Conservation (phyloP, 768 basidiomycete genomes). For the Russula foetens region DNA sequence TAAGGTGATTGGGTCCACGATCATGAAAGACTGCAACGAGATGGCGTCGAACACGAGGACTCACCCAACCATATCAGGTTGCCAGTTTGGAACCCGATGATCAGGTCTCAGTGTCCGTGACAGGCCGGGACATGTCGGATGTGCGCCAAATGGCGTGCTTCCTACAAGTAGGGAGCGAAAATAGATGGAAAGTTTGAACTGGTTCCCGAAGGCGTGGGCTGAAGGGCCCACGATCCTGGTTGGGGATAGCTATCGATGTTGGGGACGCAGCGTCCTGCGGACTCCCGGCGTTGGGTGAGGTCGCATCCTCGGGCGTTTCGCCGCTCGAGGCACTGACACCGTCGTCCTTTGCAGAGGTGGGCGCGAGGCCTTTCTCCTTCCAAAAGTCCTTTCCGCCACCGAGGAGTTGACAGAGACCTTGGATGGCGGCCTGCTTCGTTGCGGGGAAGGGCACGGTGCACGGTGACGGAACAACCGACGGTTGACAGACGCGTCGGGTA, state of each 20-base stretch:
- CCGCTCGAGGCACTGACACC: constrained; percentile 75
- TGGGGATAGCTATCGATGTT: constrained; percentile 32
- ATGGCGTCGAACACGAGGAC: constrained; percentile 18
- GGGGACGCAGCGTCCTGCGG: constrained; percentile 26
- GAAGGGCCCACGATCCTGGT: constrained; percentile 51
- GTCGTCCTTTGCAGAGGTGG: constrained; percentile 32
- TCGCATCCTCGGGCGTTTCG: constrained; percentile 61
- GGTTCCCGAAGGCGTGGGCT: constrained; percentile 22
- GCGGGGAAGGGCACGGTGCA: constrained; percentile 57
- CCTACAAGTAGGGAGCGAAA: constrained; percentile 36
- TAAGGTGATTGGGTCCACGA: constrained; percentile 64
- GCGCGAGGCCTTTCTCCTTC: constrained; percentile 38
- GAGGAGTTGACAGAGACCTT: constrained; percentile 62
- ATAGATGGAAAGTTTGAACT: background rate
- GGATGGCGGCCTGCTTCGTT: constrained; percentile 43
- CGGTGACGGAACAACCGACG: too few species aligned
- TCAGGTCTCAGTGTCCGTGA: constrained; percentile 71
- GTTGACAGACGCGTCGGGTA: constrained; percentile 60
- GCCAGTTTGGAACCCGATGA: constrained; percentile 92
- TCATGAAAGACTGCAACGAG: constrained; percentile 3
- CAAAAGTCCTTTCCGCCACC: constrained; percentile 58
- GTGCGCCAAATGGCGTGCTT: constrained; percentile 76
- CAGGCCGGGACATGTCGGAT: constrained; percentile 88
- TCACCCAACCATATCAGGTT: constrained; percentile 93
- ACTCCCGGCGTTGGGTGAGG: constrained; percentile 28